Evolutionary conservation across 805 yeast species (phyloP).

Genomic region (Spencermartinsiella europaea): DNA sequence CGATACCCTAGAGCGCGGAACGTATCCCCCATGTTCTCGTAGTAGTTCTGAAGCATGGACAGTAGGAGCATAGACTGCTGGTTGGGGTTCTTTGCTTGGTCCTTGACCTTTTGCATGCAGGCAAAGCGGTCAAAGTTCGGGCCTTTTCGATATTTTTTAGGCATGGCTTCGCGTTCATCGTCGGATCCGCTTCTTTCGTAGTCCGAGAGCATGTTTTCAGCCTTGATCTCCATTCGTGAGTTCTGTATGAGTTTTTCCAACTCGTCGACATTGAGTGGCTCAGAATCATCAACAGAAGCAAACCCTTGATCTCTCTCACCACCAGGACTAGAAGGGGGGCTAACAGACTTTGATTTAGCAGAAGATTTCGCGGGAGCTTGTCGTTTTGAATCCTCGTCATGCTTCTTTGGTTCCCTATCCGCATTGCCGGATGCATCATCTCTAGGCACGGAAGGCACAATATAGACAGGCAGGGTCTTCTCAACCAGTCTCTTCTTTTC

Average conservation of each 20-base stretch:
- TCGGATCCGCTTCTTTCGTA: neutral
- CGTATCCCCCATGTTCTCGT: constrained; percentile 33
- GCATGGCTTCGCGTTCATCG: neutral
- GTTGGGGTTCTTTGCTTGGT: constrained; percentile 26
- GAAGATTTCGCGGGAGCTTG: neutral
- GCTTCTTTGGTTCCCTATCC: neutral
- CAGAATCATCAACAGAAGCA: neutral
- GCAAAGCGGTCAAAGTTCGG: neutral
- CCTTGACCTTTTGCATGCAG: neutral
- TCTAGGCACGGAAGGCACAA: neutral
- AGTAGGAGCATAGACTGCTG: constrained; percentile 30
- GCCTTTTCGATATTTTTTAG: neutral
- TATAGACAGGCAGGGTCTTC: neutral
- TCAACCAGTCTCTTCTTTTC: constrained; percentile 18
- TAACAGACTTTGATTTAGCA: neutral
- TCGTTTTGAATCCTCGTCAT: neutral
- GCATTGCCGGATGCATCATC: neutral
- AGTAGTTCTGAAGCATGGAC: constrained; percentile 30
- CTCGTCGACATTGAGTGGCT: constrained; percentile 1
- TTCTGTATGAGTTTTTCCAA: constrained; percentile 4
- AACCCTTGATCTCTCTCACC: neutral
- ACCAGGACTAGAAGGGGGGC: neutral
- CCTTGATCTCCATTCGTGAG: neutral
- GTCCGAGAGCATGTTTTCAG: constrained; percentile 6
- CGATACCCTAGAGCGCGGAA: constrained; percentile 40